A percentile compares a stretch with the other conserved stretches of the same genome.
phyloP scores from a whole-genome alignment of 2,329 filamentous ascomycete species.

The Pseudonectria buxi region DNA sequence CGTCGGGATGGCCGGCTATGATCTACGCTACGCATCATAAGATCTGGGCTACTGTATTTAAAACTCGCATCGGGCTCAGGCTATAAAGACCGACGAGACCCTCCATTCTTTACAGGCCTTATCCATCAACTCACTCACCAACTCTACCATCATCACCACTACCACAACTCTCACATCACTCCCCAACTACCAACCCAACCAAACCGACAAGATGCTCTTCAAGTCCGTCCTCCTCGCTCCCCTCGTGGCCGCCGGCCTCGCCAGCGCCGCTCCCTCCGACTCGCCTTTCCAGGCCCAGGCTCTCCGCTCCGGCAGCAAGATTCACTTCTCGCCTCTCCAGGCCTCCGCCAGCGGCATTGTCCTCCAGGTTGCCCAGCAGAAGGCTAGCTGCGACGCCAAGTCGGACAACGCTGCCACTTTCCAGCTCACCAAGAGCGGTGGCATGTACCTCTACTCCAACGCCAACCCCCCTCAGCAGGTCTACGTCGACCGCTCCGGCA shows the following conservation, averaged over 20 bases:
- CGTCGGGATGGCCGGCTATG: too few relatives aligned
- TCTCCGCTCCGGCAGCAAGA: conserved; percentile 39
- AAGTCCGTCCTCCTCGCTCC: too few relatives aligned
- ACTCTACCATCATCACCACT: too few relatives aligned
- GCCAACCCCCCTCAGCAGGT: conserved; percentile 39
- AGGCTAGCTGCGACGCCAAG: conserved; percentile 41
- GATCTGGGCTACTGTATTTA: too few relatives aligned
- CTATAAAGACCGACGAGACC: too few relatives aligned
- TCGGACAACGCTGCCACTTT: conserved; percentile 41
- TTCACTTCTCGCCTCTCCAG: conserved; percentile 41
- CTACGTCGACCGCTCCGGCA: conserved; percentile 51
- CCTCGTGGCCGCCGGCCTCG: neutral
- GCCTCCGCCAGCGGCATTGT: conserved; percentile 39
- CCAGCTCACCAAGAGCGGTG: conserved; percentile 35
- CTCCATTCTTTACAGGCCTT: too few relatives aligned
- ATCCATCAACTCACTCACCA: too few relatives aligned
- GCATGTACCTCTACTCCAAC: conserved; percentile 40
- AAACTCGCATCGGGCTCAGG: too few relatives aligned
- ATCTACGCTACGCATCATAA: too few relatives aligned
- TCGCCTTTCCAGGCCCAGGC: conserved; percentile 41
- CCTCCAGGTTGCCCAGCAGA: conserved; percentile 35
- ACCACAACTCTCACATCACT: too few relatives aligned
- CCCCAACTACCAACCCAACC: too few relatives aligned
- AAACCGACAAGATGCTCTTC: too few relatives aligned
- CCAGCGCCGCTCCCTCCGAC: neutral